Conservation (phyloP, 2,329 filamentous ascomycete genomes). For the Fusarium buharicum region DNA sequence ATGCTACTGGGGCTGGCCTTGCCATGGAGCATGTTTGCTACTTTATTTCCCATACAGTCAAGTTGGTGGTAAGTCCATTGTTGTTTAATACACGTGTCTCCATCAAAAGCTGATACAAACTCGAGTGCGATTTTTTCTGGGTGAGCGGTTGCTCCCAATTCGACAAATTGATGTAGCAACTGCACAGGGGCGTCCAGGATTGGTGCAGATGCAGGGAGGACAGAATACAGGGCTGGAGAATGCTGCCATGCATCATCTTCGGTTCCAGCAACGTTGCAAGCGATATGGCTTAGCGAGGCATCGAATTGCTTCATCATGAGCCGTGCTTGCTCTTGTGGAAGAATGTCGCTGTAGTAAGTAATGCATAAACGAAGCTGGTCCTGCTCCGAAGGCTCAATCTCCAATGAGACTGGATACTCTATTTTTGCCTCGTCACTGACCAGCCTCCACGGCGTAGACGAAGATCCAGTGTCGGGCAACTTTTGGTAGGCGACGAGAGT, state of each 20-base stretch:
- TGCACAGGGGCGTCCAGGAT: constrained; percentile 66
- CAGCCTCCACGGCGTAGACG: constrained; percentile 64
- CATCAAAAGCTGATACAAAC: constrained; percentile 71
- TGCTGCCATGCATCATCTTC: constrained; percentile 53
- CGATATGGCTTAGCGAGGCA: constrained; percentile 67
- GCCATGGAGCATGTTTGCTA: constrained; percentile 71
- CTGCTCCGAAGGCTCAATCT: constrained; percentile 69
- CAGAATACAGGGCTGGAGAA: constrained; percentile 65
- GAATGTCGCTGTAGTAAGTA: constrained; percentile 70
- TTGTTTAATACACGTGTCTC: constrained; percentile 56
- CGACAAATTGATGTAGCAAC: constrained; percentile 83
- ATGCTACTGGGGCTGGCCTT: constrained; percentile 67
- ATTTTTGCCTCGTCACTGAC: constrained; percentile 73
- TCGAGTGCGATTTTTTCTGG: constrained; percentile 77
- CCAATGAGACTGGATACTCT: constrained; percentile 84
- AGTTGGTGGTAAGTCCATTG: constrained; percentile 82
- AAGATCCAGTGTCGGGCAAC: constrained; percentile 45
- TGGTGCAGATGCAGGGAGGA: constrained; percentile 69
- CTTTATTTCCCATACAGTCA: constrained; percentile 74
- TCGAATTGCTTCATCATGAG: constrained; percentile 79
- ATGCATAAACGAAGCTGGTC: constrained; percentile 69
- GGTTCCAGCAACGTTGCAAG: constrained; percentile 58
- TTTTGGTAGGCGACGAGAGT: constrained; percentile 88
- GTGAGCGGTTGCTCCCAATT: constrained; percentile 64
- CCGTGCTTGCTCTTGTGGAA: constrained; percentile 75